Evolutionary conservation across 1,139 yeast genomes (phyloP).

Genomic region (Eremothecium cymbalariae): DNA sequence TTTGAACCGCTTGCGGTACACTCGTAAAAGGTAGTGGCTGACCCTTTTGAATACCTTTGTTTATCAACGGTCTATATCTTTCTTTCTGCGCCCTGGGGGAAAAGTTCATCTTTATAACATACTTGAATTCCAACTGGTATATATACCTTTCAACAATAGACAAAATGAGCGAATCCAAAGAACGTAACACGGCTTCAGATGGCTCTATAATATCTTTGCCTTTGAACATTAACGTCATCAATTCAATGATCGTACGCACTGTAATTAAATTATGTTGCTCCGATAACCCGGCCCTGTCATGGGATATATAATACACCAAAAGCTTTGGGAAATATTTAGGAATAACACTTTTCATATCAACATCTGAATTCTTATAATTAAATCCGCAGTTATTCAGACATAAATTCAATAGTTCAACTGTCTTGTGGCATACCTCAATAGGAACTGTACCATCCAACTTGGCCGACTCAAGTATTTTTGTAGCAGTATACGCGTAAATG

Average conservation of each 20-base stretch:
- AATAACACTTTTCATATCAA: slow-evolving; percentile 1
- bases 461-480: slow-evolving; percentile 11
- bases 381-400: slow-evolving; percentile 14
- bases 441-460: slow-evolving; percentile 13
- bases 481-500: slow-evolving; percentile 12
- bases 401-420: slow-evolving; percentile 17
- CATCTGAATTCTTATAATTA: neutral
- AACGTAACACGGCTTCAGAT: slow-evolving; percentile 5
- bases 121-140: slow-evolving; percentile 19
- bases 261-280: neutral
- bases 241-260: slow-evolving; percentile 9
- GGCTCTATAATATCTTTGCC: neutral
- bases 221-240: slow-evolving; percentile 8
- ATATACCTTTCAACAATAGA: slow-evolving; percentile 16
- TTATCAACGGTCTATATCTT: slow-evolving; percentile 16
- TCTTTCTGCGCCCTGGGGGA: slow-evolving; percentile 1
- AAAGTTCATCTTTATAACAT: slow-evolving; percentile 11
- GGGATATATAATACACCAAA: neutral
- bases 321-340: slow-evolving; percentile 1
- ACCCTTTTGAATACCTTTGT: slow-evolving; percentile 15
- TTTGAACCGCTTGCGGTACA: slow-evolving; percentile 21
- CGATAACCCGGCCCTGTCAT: neutral
- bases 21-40: slow-evolving; percentile 7
- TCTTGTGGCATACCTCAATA: slow-evolving; percentile 14
- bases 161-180: slow-evolving; percentile 14